Evolutionary conservation across 768 basidiomycete genomes (phyloP), one percentile per base, ranked within the genome.

Genomic region (Agrocybe praecox): DNA sequence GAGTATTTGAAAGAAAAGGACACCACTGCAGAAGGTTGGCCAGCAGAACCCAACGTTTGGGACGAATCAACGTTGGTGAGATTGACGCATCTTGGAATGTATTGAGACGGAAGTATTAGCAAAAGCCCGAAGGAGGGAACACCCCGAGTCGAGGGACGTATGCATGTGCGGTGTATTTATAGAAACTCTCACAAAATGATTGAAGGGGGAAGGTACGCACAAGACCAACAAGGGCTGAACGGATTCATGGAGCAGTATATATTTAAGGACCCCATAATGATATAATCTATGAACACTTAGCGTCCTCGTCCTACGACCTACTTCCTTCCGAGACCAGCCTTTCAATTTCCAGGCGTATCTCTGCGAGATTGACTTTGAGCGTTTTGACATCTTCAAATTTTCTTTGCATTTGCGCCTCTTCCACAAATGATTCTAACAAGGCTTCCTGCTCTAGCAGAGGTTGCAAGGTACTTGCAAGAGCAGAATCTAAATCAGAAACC

Each of bases 321-420:
- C 50, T 55, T 40, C 50, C 63, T 32, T 49, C 67, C 43, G 88
- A 40, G 36, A 40, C 46, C 58, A 95, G 78, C 66, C 80, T 84
- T 60, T 87, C 86, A 49, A 98, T 95, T 76, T 96, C 96, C 12
- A 67, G 77, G 61, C 89, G 79, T 54, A 99, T 92, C 75, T 98
- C 96, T 46, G 75, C 78, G 49, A 98, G 70, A 69, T 89, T 96
- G 29, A 74, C 69, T 67, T 91, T 88, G 59, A 99, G 75, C 3
- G 89, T 90, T 71, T 90, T 90, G 14, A 90, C 90, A 67, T 99
- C 97, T 71, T 98, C 96, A 61, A 98, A 98, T 73, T 98, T 98
- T 43, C 96, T 80, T 62, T 89, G 89, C 2, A 86, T 82, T 71
- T 88, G 89, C 6, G 96, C 96, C 69, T 98, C 94, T 62, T 90